Base-by-base conservation (phyloP, 164 flowering plant species). In the Sedum album region DNA sequence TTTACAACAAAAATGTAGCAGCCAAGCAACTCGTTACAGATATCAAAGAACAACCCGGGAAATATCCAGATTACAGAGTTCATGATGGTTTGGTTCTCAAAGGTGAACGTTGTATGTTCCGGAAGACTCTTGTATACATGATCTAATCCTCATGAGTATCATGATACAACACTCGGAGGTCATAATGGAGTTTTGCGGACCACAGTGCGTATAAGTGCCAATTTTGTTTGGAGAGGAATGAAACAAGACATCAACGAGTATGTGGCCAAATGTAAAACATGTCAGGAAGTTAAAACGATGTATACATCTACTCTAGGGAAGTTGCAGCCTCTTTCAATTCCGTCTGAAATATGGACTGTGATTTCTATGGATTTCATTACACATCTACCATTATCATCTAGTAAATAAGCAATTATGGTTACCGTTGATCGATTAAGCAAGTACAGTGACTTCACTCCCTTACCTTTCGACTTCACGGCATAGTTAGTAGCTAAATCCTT, bases 281-380 rank as follows among this genome's bases (percentile, higher is more conserved):
- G 60, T n/a, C 60, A 55, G 28, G 6, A 55, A 2, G 60, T 55
- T 9, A 55, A 55, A n/a, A n/a, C n/a, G n/a, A n/a, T n/a, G 28
- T 41, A 38, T 2, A 2, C 1, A 6, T 6, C 2, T 2, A 8
- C 21, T 6, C 31, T 5, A 25, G 65, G 65, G 33, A 25, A 25
- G 15, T 33, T 61, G 28, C 31, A 25, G 2, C 60, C 14, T 1
- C 18, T 55, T 6, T 9, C 21, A 7, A 57, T 73, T 25, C 72
- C 72, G 0, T n/a, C 39, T 4, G 0, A 46, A 1, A 49, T 69
- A 15, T 73, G 76, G 72, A n/a, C 28, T 0, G 69, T 69, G 20
- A 38, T 73, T 6, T 53, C 69, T 6, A 73, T 73, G 69, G 76
- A 73, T n/a, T 73, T 73, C 67, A 66, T 73, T 1, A 63, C 60